Percentiles rank a stretch among this genome's conserved stretches.
phyloP scores from a whole-genome alignment of 768 basidiomycete species.

The Crucibulum laeve region DNA sequence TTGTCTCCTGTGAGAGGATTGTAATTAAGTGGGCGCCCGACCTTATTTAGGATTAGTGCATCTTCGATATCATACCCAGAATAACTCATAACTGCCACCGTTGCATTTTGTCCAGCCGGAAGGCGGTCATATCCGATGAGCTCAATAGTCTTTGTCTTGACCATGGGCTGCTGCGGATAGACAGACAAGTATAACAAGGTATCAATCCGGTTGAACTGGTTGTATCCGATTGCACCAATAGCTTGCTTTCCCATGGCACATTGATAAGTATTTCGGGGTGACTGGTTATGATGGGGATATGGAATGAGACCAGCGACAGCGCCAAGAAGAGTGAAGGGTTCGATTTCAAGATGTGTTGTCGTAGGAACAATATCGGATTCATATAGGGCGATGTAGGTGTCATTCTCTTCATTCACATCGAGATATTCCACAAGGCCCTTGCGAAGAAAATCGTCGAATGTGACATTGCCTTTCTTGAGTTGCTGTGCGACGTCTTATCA shows the following conservation, averaged over 20 bases:
- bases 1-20: no score
- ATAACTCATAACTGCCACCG: constrained; percentile 98
- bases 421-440: constrained; percentile 96
- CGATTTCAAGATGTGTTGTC: constrained; percentile 97
- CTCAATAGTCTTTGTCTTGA: constrained; percentile 98
- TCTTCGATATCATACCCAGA: constrained; percentile 99
- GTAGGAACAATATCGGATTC: constrained; percentile 77
- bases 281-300: constrained; percentile 99
- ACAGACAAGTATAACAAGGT: constrained; percentile 96
- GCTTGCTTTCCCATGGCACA: constrained; percentile 99
- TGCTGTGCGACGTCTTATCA: constrained; percentile 37
- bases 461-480: constrained; percentile 72
- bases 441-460: constrained; percentile 92
- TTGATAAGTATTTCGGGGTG: constrained; percentile 98
- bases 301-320: constrained; percentile 98
- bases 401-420: constrained; percentile 99
- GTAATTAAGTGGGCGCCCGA: constrained; percentile 18
- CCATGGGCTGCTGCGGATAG: constrained; percentile 99
- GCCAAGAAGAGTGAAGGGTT: constrained; percentile 96
- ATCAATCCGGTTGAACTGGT: constrained; percentile 96
- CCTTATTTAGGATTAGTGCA: constrained; percentile 93
- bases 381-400: constrained; percentile 92
- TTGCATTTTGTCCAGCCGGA: constrained; percentile 98
- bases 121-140: constrained; percentile 93
- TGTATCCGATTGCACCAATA: constrained; percentile 97